Conservation (phyloP, 2,329 filamentous ascomycete genomes). For the Hysterium pulicare region DNA sequence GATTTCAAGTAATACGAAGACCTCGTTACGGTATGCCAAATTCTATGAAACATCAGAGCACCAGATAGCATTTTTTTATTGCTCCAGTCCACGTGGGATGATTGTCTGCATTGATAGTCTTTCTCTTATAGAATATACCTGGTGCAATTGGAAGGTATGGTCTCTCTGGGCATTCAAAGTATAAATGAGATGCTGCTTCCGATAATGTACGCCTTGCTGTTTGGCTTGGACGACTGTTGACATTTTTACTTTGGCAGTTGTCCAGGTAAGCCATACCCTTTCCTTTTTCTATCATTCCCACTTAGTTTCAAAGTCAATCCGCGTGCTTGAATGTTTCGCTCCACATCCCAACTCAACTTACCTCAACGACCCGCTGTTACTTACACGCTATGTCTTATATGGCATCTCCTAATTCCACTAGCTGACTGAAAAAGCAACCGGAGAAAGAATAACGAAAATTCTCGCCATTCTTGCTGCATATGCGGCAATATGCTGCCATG, state of each 20-base stretch:
- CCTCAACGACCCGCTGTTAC: too few species aligned
- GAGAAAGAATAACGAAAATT: slow-evolving; percentile 59
- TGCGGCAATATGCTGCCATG: slow-evolving; percentile 67
- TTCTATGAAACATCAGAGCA: slow-evolving; percentile 63
- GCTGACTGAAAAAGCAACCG: slow-evolving; percentile 65
- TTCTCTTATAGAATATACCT: slow-evolving; percentile 66
- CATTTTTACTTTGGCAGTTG: slow-evolving; percentile 66
- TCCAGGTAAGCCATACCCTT: slow-evolving; percentile 37
- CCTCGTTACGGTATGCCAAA: slow-evolving; percentile 67
- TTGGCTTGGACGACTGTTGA: slow-evolving; percentile 72
- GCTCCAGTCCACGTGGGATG: slow-evolving; percentile 62
- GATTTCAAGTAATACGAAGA: slow-evolving; percentile 74
- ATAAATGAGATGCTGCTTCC: slow-evolving; percentile 58
- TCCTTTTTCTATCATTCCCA: too few species aligned
- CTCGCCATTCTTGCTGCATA: slow-evolving; percentile 62
- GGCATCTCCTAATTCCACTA: too few species aligned
- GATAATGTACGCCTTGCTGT: slow-evolving; percentile 65
- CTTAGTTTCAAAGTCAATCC: too few species aligned
- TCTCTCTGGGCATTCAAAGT: slow-evolving; percentile 62
- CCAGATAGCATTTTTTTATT: slow-evolving; percentile 70
- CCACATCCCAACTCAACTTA: too few species aligned
- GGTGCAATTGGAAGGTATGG: slow-evolving; percentile 69
- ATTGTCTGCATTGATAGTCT: slow-evolving; percentile 55
- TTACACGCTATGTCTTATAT: too few species aligned
- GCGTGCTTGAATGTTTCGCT: too few species aligned